These are phyloP conservation scores for Colletotrichum eremochloae DNA, from an alignment of 2,329 filamentous ascomycete species.

Conservation along the genomic window DNA sequence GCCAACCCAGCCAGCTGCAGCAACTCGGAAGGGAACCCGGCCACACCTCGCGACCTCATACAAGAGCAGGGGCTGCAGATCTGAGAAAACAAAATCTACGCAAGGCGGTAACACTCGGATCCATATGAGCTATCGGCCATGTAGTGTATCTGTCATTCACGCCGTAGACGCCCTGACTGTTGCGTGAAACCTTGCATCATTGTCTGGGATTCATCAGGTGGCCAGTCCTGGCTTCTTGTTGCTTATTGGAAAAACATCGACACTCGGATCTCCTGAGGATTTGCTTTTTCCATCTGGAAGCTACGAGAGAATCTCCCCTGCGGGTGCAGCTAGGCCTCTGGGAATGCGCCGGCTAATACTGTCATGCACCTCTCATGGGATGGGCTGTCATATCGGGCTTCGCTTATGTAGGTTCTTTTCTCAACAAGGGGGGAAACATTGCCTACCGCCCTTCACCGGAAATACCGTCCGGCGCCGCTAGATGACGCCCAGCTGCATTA, in stretches of 20 bases:
- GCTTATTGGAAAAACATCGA: constrained; percentile 30
- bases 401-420: constrained; percentile 36
- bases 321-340: constrained; percentile 17
- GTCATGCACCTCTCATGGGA: constrained; percentile 11
- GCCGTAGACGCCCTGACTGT: constrained; percentile 14
- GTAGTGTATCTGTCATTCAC: constrained; percentile 1
- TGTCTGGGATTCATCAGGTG: constrained; percentile 17
- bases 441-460: background rate
- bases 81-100: constrained; percentile 19
- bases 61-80: constrained; percentile 20
- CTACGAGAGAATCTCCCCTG: constrained; percentile 17
- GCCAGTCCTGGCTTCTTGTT: constrained; percentile 12
- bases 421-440: constrained; percentile 36
- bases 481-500: constrained; percentile 28
- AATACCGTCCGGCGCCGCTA: background rate
- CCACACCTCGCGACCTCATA: constrained; percentile 18
- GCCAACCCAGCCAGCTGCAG: constrained; percentile 13
- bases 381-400: constrained; percentile 13
- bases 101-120: constrained; percentile 2
- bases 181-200: constrained; percentile 31
- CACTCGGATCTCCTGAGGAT: constrained; percentile 33
- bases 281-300: constrained; percentile 37
- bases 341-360: constrained; percentile 19
- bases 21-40: background rate
- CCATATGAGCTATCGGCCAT: background rate